Base-by-base conservation (phyloP, 345 rosid genomes). In the Fremontodendron californicum region DNA sequence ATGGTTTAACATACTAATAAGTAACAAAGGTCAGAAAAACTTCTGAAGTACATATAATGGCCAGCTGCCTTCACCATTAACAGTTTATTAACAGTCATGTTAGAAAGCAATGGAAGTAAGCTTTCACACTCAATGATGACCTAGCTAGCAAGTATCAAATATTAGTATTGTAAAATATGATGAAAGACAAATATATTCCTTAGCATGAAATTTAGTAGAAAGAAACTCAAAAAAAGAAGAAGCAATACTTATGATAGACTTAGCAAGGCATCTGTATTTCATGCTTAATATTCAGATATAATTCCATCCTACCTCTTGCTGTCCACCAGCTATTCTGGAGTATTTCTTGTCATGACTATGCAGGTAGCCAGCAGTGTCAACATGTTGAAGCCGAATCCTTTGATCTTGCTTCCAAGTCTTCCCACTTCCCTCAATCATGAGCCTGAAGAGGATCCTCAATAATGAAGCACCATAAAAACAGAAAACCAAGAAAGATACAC, bases 291-390 rank as follows among this genome's bases (percentile, higher is more conserved):
- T 27, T 69, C 9, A 27, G 40, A 49, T 19, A 58, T 9, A 9
- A 11, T 75, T 64, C 40, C 21, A 55, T 82, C n/a, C 82, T 82
- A 94, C 98, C 97, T 96, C 99, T 79, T 96, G 99, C 81, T 96
- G 99, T n/a, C 97, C 98, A 72, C 99, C 99, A 57, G 98, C 99
- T 62, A 94, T 91, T n/a, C 98, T 88, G 76, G 89, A 87, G 88
- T 94, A 96, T 81, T 91, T 96, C 88, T 94, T 96, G 90, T 92
- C 92, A 72, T 96, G 99, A 79, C 99, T 94, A 78, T 96, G 99
- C 54, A 96, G 86, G 80, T 90, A 96, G 69, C 97, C 99, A 51
- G 91, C 81, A 8, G 99, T 96, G 88, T 96, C 99, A 63, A 96
- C 85, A 82, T 96, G 99, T 40, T 92, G 99, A 82, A 96, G 92